A percentile compares a stretch with the other conserved stretches of the same genome.
phyloP scores from a whole-genome alignment of 2,329 filamentous ascomycete species.

The Xylariaceae sp. region DNA sequence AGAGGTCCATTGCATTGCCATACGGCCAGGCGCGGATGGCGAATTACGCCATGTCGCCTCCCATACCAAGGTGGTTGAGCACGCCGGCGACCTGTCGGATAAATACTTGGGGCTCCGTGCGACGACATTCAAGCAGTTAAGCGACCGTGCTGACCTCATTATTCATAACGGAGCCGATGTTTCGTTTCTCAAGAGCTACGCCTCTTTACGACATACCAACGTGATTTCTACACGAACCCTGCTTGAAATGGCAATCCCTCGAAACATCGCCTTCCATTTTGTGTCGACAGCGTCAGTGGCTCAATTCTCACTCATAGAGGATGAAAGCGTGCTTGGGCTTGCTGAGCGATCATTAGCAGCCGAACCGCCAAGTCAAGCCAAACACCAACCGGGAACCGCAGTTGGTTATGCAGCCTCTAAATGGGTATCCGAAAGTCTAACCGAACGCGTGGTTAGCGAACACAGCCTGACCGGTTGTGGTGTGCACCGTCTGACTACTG shows the following conservation, averaged over 20 bases:
- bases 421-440: no score
- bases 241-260: slow-evolving; percentile 30
- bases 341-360: no score
- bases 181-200: slow-evolving; percentile 38
- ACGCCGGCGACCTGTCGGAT: slow-evolving; percentile 5
- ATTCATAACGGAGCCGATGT: slow-evolving; percentile 51
- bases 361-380: no score
- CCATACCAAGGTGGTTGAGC: slow-evolving; percentile 1
- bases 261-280: slow-evolving; percentile 36
- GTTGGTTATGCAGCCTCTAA: no score
- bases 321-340: background rate
- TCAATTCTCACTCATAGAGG: background rate
- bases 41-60: background rate
- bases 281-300: slow-evolving; percentile 34
- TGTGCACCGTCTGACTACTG: no score
- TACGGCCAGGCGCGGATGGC: background rate
- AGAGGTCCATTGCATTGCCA: slow-evolving; percentile 1
- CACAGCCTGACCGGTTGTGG: no score
- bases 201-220: slow-evolving; percentile 35
- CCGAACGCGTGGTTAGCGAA: no score
- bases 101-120: no score
- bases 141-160: slow-evolving; percentile 38
- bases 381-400: no score
- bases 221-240: slow-evolving; percentile 36
- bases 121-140: background rate